Base-by-base conservation (phyloP, 352 stramenopile species). In the Globisporangium paroecandrum region DNA sequence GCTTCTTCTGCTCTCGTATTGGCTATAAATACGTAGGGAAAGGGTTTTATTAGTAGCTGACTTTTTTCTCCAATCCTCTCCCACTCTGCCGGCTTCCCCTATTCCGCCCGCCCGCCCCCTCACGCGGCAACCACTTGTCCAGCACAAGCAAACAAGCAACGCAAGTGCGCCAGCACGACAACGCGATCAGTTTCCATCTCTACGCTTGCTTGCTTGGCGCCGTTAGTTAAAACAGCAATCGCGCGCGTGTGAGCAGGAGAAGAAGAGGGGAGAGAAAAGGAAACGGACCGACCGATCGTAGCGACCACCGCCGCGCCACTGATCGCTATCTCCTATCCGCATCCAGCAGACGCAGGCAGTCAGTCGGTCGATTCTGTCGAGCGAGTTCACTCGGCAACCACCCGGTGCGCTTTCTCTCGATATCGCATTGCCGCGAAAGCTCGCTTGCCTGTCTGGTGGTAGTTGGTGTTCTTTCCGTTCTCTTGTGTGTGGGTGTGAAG, bases 131-230 rank as follows among this genome's bases (percentile, higher is more conserved):
- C 55, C 55, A 47, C 27, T 59, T 43, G 54, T 38, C 54, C 25
- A 8, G 27, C 38, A 36, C 9, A 20, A 47, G 15, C 29, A 29
- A 46, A 12, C 55, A 20, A 61, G 18, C 6, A 18, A 41, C n/a
- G 18, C 43, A 49, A 49, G 43, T 47, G 41, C 43, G 18, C 18
- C 15, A n/a, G 1, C 43, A 55, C 47, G 12, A 55, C 47, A 27
- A 24, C n/a, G n/a, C 56, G 56, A 27, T 47, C 56, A 61, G 56
- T 61, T 61, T 61, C 56, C 56, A 61, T 61, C 56, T 61, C 56
- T 61, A 6, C 27, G 47, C 47, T 51, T 34, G 56, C 56, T 47
- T 32, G 27, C 27, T 32, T 32, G 27, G 20, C 27, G 25, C 54
- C 54, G 54, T 59, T 59, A 29, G 24, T 22, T n/a, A 22, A 24